Conservation (phyloP, 1,284 basidiomycete genomes). For the Leccinum huronense region DNA sequence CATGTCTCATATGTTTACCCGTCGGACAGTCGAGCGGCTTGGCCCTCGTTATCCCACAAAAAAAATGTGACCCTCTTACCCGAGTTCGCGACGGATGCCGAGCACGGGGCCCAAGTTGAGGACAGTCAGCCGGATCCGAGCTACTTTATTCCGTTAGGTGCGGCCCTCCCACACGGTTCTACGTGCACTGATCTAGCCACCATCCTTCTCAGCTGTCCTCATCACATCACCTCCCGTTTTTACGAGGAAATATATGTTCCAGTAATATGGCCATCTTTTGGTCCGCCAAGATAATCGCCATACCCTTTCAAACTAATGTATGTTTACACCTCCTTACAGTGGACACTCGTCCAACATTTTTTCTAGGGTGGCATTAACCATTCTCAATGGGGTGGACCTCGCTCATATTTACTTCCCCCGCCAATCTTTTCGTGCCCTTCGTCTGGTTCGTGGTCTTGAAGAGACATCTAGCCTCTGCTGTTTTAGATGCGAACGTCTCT, state of each 20-base stretch:
- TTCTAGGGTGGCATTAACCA: slow-evolving; percentile 18
- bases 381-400: slow-evolving; percentile 25
- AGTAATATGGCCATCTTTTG: slow-evolving; percentile 27
- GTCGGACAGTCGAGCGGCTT: slow-evolving; percentile 27
- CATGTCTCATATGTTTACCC: slow-evolving; percentile 28
- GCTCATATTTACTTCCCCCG: slow-evolving; percentile 26
- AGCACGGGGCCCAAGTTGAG: slow-evolving; percentile 4
- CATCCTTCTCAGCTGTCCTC: slow-evolving; percentile 25
- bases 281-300: slow-evolving; percentile 24
- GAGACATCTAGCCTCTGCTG: too few species aligned
- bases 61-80: slow-evolving; percentile 20
- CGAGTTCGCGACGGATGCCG: slow-evolving; percentile 11
- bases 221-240: slow-evolving; percentile 28
- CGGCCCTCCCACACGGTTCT: not conserved
- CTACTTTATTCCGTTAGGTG: slow-evolving; percentile 27
- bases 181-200: not conserved
- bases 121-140: slow-evolving; percentile 18
- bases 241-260: slow-evolving; percentile 28
- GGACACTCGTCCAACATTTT: not conserved
- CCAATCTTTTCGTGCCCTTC: slow-evolving; percentile 27
- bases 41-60: slow-evolving; percentile 11
- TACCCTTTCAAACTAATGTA: slow-evolving; percentile 30
- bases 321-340: not conserved
- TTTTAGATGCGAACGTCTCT: too few species aligned
- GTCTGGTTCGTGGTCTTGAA: not conserved